Evolutionary conservation across 2,329 filamentous ascomycete genomes (phyloP).

Genomic region (Anthostomella pinea): DNA sequence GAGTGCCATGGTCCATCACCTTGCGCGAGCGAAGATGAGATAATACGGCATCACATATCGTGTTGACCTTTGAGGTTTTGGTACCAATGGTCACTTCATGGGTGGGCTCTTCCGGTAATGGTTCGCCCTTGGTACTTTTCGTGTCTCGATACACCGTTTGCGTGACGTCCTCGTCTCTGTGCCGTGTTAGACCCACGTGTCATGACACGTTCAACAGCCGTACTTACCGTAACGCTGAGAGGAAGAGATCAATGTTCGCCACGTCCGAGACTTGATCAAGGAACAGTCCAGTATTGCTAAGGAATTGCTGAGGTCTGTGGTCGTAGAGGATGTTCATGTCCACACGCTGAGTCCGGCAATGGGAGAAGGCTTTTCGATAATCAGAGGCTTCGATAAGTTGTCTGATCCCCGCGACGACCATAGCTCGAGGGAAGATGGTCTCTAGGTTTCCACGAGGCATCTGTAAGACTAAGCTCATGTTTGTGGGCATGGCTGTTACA

Average conservation of each 20-base stretch:
- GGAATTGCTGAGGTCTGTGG: conserved; percentile 82
- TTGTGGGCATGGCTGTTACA: conserved; percentile 84
- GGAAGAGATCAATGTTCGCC: conserved; percentile 83
- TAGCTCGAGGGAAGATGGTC: conserved; percentile 87
- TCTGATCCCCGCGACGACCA: conserved; percentile 88
- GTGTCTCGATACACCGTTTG: conserved; percentile 93
- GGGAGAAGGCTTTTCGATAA: conserved; percentile 79
- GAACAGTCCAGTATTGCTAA: conserved; percentile 72
- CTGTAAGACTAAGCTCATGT: conserved; percentile 82
- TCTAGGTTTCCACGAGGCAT: conserved; percentile 96
- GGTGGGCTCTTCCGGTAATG: conserved; percentile 13
- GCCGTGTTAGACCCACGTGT: conserved; percentile 21
- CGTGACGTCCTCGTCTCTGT: conserved; percentile 84
- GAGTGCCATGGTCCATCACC: conserved; percentile 48
- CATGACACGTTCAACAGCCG: not conserved
- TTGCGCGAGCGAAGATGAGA: conserved; percentile 61
- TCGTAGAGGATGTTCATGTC: conserved; percentile 98
- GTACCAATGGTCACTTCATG: conserved; percentile 7
- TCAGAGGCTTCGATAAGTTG: conserved; percentile 75
- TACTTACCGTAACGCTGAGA: conserved; percentile 75
- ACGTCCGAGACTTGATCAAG: conserved; percentile 80
- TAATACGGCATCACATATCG: conserved; percentile 82
- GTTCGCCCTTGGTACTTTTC: conserved; percentile 42
- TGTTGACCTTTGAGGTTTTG: conserved; percentile 69
- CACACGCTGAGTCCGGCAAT: conserved; percentile 88